Evolutionary conservation across 345 rosid species (phyloP), one percentile per base, ranked within the genome.

Genomic region (Jatropha curcas): DNA sequence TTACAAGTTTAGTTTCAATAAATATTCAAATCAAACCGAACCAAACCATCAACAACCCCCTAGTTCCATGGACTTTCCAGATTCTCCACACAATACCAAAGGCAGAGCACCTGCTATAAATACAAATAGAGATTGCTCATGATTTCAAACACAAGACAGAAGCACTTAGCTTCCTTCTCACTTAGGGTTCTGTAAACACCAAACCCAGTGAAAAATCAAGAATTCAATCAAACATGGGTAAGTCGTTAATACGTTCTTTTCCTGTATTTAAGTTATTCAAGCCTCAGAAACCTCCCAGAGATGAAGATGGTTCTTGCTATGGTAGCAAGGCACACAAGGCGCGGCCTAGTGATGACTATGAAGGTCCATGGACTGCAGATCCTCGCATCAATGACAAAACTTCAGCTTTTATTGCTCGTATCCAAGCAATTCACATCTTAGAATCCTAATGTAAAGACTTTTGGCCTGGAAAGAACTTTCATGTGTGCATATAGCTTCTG

Each of bases 381-480:
- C 45, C 65, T 33, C 39, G 14, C 13, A 60, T 60, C 9, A 60
- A 60, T 33, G 43, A 60, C 34, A 60, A 60, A 60, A 60, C 65
- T 34, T 35, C 65, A 19, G 65, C 65, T 61, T 60, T 60, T 60
- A 60, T 60, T 17, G 65, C 65, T 34, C 65, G 65, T 22, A 60
- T 60, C 13, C 35, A 60, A 34, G 45, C 65, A 33, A 33, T 35
- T 60, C 65, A 60, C n/a, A 11, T 17, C 65, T 19, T 33, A 16
- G 65, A 33, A 2, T 60, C 64, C 64, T 60, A 41, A 60, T 31
- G 4, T 19, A 46, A 12, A 46, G 14, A 9, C 3, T 28, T 7
- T 24, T 25, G 25, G 0, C 30, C 59, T 22, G 4, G 59, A 9
- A 22, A 24, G 16, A 17, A 31, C 60, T 25, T 56, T 56, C 60